phyloP scores from a whole-genome alignment of 2,329 filamentous ascomycete species.

The Cytospora schulzeri region DNA sequence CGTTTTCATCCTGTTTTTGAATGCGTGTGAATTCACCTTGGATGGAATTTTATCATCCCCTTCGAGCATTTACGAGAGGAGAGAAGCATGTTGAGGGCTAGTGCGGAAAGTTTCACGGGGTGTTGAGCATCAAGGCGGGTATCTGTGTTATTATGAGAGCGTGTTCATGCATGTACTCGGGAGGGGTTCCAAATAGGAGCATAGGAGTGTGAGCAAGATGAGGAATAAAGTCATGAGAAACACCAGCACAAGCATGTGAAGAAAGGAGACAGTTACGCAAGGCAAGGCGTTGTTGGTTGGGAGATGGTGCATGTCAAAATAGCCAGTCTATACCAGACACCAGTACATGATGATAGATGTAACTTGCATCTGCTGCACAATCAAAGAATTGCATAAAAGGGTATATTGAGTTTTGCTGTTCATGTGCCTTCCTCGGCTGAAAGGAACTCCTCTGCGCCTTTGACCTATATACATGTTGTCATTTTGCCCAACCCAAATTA shows the following conservation, averaged over 20 bases:
- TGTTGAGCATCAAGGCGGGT: neutral
- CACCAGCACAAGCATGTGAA: constrained; percentile 20
- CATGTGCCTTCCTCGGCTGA: neutral
- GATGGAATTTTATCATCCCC: neutral
- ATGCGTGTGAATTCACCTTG: constrained; percentile 6
- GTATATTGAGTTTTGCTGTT: neutral
- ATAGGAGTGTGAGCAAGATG: constrained; percentile 9
- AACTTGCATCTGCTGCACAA: constrained; percentile 1
- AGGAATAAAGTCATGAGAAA: constrained; percentile 5
- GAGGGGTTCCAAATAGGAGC: neutral
- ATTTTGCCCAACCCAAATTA: neutral
- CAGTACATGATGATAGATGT: constrained; percentile 18
- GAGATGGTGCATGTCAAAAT: constrained; percentile 12
- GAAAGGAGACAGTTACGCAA: constrained; percentile 18
- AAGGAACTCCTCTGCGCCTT: neutral
- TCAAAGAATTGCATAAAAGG: constrained; percentile 15
- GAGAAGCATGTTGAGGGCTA: constrained; percentile 5
- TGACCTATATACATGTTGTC: neutral
- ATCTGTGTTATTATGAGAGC: neutral
- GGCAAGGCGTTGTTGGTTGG: constrained; percentile 22
- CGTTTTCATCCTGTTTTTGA: neutral
- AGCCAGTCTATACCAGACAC: constrained; percentile 6
- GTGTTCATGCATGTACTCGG: neutral
- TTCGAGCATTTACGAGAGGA: neutral
- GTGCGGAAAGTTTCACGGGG: neutral